Evolutionary conservation across 2,329 filamentous ascomycete genomes (phyloP).

Genomic region (Bertia moriformis): DNA sequence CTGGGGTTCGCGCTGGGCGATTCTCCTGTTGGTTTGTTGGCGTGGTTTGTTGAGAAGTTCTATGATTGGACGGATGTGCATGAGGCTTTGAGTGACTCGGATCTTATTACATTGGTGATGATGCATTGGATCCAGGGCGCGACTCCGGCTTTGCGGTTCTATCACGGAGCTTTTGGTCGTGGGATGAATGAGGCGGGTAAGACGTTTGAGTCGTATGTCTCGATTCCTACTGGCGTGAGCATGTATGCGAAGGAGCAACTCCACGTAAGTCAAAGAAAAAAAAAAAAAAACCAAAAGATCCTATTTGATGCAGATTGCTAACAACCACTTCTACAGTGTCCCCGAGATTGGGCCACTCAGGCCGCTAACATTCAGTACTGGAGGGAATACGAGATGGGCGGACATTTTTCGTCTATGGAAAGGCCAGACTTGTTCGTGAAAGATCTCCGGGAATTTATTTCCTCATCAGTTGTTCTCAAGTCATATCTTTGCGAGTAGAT

Average conservation of each 20-base stretch:
- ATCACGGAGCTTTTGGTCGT: neutral
- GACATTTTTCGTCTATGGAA: slow-evolving; percentile 8
- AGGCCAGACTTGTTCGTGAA: neutral
- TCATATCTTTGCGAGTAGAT: too few relatives aligned
- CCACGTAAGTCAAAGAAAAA: slow-evolving; percentile 4
- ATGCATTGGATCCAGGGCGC: slow-evolving; percentile 2
- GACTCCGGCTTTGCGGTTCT: too few relatives aligned
- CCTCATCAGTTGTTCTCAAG: too few relatives aligned
- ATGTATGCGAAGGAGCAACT: too few relatives aligned
- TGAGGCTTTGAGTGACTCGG: neutral
- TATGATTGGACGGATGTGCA: slow-evolving; percentile 11
- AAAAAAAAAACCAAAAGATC: slow-evolving; percentile 3
- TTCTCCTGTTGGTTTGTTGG: slow-evolving; percentile 13
- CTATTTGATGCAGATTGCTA: slow-evolving; percentile 5
- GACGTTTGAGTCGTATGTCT: too few relatives aligned
- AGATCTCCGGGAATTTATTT: too few relatives aligned
- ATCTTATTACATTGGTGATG: neutral
- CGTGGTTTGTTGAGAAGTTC: slow-evolving; percentile 16
- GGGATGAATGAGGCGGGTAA: too few relatives aligned
- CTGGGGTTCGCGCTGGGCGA: slow-evolving; percentile 12
- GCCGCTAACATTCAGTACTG: too few relatives aligned
- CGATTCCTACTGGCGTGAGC: too few relatives aligned
- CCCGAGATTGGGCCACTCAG: neutral
- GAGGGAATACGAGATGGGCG: slow-evolving; percentile 6
- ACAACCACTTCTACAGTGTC: too few relatives aligned